Percentiles rank a stretch among this genome's conserved stretches.
Evolutionary conservation across 257 asterid genomes (phyloP).

Genomic region (Plantago ovata): DNA sequence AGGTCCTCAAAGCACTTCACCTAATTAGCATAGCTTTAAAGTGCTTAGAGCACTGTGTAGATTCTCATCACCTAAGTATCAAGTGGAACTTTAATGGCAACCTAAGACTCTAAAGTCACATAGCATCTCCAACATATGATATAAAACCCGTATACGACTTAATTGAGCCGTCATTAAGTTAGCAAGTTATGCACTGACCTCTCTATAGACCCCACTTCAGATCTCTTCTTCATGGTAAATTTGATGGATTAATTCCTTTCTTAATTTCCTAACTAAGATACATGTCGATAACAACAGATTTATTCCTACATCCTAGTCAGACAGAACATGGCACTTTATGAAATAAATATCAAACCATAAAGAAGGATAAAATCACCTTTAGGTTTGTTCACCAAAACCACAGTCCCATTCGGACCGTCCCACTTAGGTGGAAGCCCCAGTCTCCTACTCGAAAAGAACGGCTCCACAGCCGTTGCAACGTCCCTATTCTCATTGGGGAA

Average conservation of each 20-base stretch:
- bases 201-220: neutral
- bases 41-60: neutral
- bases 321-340: neutral
- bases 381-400: constrained; percentile 85
- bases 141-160: neutral
- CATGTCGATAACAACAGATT: neutral
- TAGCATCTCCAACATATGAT: neutral
- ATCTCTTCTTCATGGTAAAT: neutral
- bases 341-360: neutral
- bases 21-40: too few relatives aligned
- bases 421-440: constrained; percentile 89
- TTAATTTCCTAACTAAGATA: too few relatives aligned
- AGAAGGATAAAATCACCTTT: constrained; percentile 48
- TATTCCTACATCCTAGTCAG: neutral
- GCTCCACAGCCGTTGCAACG: constrained; percentile 34
- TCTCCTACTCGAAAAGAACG: constrained; percentile 73
- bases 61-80: constrained; percentile 1
- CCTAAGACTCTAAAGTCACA: neutral
- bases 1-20: too few relatives aligned
- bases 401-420: constrained; percentile 88
- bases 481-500: constrained; percentile 50
- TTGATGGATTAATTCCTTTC: neutral
- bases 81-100: constrained; percentile 1
- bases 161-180: neutral
- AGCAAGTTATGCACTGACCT: neutral